Evolutionary conservation across 805 yeast genomes (phyloP).

Genomic region (Lipomyces yamadae): DNA sequence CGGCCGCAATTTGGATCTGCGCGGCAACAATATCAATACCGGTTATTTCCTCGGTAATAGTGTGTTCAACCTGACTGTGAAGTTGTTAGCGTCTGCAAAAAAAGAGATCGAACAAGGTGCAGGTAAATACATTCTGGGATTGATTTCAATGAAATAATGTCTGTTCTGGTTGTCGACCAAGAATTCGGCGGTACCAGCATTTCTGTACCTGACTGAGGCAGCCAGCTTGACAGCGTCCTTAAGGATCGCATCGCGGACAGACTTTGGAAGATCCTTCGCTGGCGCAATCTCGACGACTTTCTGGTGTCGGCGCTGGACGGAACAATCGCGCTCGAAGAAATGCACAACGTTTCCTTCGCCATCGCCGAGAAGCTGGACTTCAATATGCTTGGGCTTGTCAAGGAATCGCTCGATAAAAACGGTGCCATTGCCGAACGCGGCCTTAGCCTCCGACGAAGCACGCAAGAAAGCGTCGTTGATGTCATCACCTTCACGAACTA

Average conservation of each 20-base stretch:
- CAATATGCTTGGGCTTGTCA: conserved; percentile 96
- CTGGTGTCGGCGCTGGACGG: conserved; percentile 99
- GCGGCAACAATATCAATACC: conserved; percentile 98
- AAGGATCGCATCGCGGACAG: conserved; percentile 88
- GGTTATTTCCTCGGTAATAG: conserved; percentile 97
- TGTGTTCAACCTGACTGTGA: conserved; percentile 87
- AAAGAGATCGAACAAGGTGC: neutral
- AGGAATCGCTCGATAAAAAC: conserved; percentile 96
- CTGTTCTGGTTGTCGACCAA: conserved; percentile 90
- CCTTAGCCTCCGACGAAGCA: conserved; percentile 90
- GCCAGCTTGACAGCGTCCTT: conserved; percentile 95
- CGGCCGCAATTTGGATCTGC: conserved; percentile 98
- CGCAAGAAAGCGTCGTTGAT: conserved; percentile 88
- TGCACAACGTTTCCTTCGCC: conserved; percentile 93
- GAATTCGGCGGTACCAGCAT: conserved; percentile 99
- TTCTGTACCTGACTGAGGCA: conserved; percentile 82
- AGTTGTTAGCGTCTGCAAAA: neutral
- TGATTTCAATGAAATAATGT: conserved; percentile 96
- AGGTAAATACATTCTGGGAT: conserved; percentile 70
- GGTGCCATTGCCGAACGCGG: conserved; percentile 98
- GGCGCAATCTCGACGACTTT: conserved; percentile 99
- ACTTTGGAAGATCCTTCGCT: conserved; percentile 82
- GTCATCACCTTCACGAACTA: conserved; percentile 94
- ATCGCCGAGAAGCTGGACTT: conserved; percentile 94
- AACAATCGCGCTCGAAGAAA: conserved; percentile 95